Evolutionary conservation across 495 filamentous ascomycete species (phyloP).

Genomic region (Filosporella fistucella): DNA sequence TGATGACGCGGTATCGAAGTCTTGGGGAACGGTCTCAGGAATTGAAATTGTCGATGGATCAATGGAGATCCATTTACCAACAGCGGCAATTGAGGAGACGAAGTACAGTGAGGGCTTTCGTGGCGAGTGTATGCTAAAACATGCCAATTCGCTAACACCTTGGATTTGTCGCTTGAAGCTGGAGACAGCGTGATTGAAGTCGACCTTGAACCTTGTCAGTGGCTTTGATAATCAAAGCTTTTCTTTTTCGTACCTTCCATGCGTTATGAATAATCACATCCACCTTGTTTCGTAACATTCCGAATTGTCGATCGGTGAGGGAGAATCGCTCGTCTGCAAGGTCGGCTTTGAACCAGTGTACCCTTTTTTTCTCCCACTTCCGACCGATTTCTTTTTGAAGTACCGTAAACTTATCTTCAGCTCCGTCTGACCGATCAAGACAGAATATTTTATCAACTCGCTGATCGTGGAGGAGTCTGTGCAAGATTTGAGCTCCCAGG

Average conservation of each 20-base stretch:
- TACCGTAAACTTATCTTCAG: too few species aligned
- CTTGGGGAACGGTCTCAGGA: constrained; percentile 40
- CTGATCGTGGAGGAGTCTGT: constrained; percentile 31
- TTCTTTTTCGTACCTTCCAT: constrained; percentile 62
- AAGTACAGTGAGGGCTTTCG: constrained; percentile 46
- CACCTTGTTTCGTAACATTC: not conserved
- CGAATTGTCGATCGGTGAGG: constrained; percentile 32
- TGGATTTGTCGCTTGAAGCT: constrained; percentile 52
- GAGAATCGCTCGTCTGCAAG: constrained; percentile 41
- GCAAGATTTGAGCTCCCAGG: constrained; percentile 54
- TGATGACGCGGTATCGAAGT: constrained; percentile 25
- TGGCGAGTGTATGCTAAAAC: constrained; percentile 41
- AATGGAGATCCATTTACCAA: constrained; percentile 19
- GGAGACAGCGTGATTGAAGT: too few species aligned
- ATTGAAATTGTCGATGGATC: constrained; percentile 19
- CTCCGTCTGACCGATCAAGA: constrained; percentile 49
- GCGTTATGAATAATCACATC: too few species aligned
- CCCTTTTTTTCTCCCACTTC: constrained; percentile 24
- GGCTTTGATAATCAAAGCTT: too few species aligned
- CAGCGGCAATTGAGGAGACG: constrained; percentile 40
- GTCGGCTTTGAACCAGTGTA: constrained; percentile 46
- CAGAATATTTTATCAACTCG: constrained; percentile 46
- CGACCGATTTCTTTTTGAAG: constrained; percentile 23
- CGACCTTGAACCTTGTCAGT: too few species aligned
- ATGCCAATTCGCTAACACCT: constrained; percentile 47